Conservation (phyloP, 306 rosid genomes). For the Erythrophleum fordii region DNA sequence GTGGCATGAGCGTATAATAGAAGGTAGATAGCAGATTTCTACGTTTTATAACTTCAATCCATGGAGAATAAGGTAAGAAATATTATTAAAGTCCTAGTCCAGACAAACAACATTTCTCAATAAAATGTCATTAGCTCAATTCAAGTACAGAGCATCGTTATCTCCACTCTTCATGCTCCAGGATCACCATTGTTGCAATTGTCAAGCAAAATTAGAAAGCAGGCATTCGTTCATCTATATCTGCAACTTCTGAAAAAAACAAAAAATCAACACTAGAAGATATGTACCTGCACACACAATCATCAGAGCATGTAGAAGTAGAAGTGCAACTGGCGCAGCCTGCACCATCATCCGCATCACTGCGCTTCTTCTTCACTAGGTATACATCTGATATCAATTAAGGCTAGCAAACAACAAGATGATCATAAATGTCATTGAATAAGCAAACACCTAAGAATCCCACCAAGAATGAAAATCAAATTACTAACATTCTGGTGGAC, state of each 20-base stretch:
- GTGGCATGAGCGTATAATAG: not conserved
- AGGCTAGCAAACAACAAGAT: conserved; percentile 47
- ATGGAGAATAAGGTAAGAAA: not conserved
- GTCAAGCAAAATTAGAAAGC: not conserved
- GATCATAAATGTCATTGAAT: conserved; percentile 4
- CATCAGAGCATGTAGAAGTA: conserved; percentile 62
- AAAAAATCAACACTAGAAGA: conserved; percentile 21
- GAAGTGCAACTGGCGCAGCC: conserved; percentile 79
- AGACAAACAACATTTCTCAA: not conserved
- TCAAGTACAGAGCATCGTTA: conserved; percentile 29
- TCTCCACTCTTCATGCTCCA: not conserved
- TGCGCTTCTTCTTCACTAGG: conserved; percentile 87
- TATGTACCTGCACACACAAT: conserved; percentile 89
- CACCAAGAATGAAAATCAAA: conserved; percentile 25
- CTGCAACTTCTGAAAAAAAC: not conserved
- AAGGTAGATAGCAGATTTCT: not conserved
- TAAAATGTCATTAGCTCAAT: conserved; percentile 17
- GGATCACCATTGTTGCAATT: conserved; percentile 10
- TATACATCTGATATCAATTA: conserved; percentile 66
- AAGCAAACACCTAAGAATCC: not conserved
- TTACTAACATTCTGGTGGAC: conserved; percentile 25
- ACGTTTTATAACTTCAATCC: not conserved
- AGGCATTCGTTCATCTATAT: not conserved
- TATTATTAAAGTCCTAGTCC: not conserved
- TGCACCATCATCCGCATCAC: conserved; percentile 65